Percentiles rank a stretch among this genome's conserved stretches.
Conservation (phyloP, 2,329 filamentous ascomycete species). For the Tolypocladium album region DNA sequence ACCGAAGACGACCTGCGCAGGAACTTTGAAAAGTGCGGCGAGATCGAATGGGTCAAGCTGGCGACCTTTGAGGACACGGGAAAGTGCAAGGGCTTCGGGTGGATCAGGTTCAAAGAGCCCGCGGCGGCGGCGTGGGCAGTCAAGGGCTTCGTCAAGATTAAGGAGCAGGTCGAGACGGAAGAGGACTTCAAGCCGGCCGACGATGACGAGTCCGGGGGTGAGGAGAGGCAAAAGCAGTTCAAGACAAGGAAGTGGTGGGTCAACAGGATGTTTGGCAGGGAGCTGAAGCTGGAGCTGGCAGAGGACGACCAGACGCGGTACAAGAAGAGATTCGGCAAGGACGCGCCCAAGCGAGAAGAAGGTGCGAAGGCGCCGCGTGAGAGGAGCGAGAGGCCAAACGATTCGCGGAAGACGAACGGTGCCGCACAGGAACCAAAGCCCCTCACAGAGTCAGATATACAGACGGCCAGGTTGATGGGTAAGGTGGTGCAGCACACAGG, state of each 20-base stretch:
- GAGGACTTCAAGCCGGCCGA: slow-evolving; percentile 46
- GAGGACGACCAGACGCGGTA: slow-evolving; percentile 85
- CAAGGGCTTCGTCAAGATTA: slow-evolving; percentile 67
- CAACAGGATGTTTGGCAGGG: slow-evolving; percentile 69
- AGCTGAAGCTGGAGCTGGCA: slow-evolving; percentile 82
- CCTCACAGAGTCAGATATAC: slow-evolving; percentile 33
- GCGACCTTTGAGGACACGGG: slow-evolving; percentile 94
- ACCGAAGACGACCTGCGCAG: slow-evolving; percentile 70
- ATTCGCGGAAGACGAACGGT: slow-evolving; percentile 5
- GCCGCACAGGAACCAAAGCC: slow-evolving; percentile 22
- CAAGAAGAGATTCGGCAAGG: slow-evolving; percentile 86
- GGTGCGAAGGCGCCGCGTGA: slow-evolving; percentile 18
- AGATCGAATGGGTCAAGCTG: slow-evolving; percentile 72
- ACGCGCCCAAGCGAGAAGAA: slow-evolving; percentile 27
- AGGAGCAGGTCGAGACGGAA: slow-evolving; percentile 52
- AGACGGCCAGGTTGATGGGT: slow-evolving; percentile 58
- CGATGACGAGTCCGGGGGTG: slow-evolving; percentile 25
- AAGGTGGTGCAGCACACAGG: slow-evolving; percentile 70
- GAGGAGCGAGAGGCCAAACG: slow-evolving; percentile 26
- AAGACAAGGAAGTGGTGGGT: slow-evolving; percentile 70
- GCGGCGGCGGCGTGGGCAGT: slow-evolving; percentile 60
- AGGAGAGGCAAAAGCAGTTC: slow-evolving; percentile 35
- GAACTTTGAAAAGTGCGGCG: slow-evolving; percentile 79
- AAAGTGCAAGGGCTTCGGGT: slow-evolving; percentile 96
- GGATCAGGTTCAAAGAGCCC: slow-evolving; percentile 80